A percentile compares a stretch with the other conserved stretches of the same genome.
Conservation (phyloP, 129 eudicot species). For the Saussurea involucrata region DNA sequence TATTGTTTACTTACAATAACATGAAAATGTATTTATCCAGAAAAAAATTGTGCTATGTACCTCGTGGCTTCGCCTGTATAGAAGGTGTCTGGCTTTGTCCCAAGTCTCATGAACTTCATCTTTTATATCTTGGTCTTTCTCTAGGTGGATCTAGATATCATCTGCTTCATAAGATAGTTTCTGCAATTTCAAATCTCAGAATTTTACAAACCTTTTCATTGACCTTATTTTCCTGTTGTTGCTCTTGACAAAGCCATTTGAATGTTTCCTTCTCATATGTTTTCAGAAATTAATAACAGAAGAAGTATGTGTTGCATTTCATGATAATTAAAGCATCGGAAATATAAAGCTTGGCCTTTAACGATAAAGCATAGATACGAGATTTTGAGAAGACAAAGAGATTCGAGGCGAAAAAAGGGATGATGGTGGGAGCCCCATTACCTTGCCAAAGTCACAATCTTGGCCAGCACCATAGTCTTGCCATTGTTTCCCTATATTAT, state of each 20-base stretch:
- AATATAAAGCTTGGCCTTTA: conserved; percentile 3
- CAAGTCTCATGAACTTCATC: conserved; percentile 89
- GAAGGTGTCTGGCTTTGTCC: conserved; percentile 74
- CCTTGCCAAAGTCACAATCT: conserved; percentile 21
- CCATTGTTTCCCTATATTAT: conserved; percentile 13
- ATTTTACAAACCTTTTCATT: neutral
- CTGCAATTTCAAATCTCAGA: neutral
- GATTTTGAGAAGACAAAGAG: neutral
- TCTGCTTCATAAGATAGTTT: neutral
- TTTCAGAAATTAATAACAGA: conserved; percentile 1
- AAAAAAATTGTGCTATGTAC: conserved; percentile 15
- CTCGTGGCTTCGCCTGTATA: conserved; percentile 76
- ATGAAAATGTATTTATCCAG: neutral
- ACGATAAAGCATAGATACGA: neutral
- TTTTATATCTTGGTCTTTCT: conserved; percentile 15
- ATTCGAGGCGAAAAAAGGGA: neutral
- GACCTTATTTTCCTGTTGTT: neutral
- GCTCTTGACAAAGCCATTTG: neutral
- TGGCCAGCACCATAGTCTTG: conserved; percentile 22
- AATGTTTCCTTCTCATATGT: neutral
- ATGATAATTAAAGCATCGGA: conserved; percentile 1
- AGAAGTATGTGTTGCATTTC: neutral
- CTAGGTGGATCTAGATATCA: conserved; percentile 9
- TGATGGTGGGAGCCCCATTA: neutral
- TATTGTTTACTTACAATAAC: neutral